phyloP scores from a whole-genome alignment of 2,329 filamentous ascomycete genomes.

The Rachicladosporium sp. region DNA sequence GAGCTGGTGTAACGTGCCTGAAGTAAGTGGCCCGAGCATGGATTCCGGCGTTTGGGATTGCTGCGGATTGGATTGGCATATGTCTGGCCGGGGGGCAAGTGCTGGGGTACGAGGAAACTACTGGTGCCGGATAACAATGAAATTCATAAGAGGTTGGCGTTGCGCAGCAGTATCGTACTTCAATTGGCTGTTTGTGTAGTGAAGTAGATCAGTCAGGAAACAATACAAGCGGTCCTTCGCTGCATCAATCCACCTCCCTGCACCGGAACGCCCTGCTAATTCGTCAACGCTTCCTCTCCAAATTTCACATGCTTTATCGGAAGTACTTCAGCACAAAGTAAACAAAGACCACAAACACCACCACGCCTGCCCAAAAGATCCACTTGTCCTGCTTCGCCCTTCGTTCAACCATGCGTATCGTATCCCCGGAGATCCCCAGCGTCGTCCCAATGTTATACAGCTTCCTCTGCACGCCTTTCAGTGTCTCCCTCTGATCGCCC shows the following conservation, averaged over 20 bases:
- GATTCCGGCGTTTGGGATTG: too few species aligned
- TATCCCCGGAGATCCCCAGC: constrained; percentile 83
- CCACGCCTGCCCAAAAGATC: constrained; percentile 83
- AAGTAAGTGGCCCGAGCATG: too few species aligned
- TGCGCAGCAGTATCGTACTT: too few species aligned
- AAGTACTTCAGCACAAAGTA: constrained; percentile 82
- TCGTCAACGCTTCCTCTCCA: neutral
- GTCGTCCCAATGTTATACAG: constrained; percentile 92
- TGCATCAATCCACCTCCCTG: neutral
- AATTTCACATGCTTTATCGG: constrained; percentile 41
- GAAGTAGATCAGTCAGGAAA: too few species aligned
- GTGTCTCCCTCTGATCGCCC: constrained; percentile 78
- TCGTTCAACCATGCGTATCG: constrained; percentile 91
- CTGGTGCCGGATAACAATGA: too few species aligned
- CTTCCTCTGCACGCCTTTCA: constrained; percentile 85
- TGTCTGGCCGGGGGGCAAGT: too few species aligned
- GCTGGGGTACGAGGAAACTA: too few species aligned
- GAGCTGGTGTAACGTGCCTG: too few species aligned
- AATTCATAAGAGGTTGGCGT: too few species aligned
- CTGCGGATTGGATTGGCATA: too few species aligned
- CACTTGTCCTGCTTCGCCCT: constrained; percentile 91
- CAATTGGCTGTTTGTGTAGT: too few species aligned
- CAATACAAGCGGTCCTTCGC: too few species aligned
- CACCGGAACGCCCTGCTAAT: constrained; percentile 4
- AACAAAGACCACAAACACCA: constrained; percentile 83